Evolutionary conservation across 129 eudicot genomes (phyloP).

Genomic region (Escallonia herrerae): DNA sequence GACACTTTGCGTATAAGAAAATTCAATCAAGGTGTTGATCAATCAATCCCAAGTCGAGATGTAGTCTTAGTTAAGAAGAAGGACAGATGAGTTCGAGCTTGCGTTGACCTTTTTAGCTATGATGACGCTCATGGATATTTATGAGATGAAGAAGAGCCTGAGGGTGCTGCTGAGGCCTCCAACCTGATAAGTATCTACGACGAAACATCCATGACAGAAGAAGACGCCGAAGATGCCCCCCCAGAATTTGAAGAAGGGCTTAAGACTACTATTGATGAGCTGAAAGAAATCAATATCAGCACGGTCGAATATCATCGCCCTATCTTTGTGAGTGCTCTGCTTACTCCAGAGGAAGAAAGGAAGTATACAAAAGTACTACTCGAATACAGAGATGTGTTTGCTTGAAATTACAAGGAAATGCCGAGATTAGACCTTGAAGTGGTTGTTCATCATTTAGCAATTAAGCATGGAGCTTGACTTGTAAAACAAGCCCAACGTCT

Average conservation of each 20-base stretch:
- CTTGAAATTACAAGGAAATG: slow-evolving; percentile 15
- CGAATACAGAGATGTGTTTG: slow-evolving; percentile 6
- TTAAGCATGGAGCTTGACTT: background rate
- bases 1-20: too few relatives aligned
- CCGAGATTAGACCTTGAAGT: background rate
- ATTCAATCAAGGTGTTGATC: too few relatives aligned
- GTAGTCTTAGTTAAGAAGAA: too few relatives aligned
- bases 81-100: too few relatives aligned
- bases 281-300: too few relatives aligned
- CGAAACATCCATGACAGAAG: background rate
- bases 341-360: background rate
- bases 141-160: too few relatives aligned
- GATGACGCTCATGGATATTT: too few relatives aligned
- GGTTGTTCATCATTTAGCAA: background rate
- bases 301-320: too few relatives aligned
- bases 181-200: too few relatives aligned
- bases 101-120: too few relatives aligned
- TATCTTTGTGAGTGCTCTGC: background rate
- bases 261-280: background rate
- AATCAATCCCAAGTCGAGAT: too few relatives aligned
- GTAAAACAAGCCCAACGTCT: slow-evolving; percentile 4
- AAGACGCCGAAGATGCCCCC: background rate
- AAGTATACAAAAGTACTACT: background rate
- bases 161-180: too few relatives aligned
- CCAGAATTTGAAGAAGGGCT: slow-evolving; percentile 4